Base-by-base conservation (phyloP, 331 rosid genomes). In the Acacia concinna region DNA sequence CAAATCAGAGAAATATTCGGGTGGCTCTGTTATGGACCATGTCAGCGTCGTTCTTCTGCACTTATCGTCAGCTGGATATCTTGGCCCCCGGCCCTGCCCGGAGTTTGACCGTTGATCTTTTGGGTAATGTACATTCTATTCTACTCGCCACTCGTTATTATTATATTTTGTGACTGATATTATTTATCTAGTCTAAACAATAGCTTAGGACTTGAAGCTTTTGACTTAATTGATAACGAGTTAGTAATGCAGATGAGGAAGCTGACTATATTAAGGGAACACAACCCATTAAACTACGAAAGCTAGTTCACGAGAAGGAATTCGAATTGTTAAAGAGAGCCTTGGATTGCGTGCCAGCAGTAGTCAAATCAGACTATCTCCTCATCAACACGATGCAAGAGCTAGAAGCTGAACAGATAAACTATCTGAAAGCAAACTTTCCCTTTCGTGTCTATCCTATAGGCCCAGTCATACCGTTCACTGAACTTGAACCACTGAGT, bases 381-480 rank as follows among this genome's bases (percentile, higher is more conserved):
- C 64, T 89, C 4, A 73, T 78, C 54, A 80, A 87, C 37, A 85
- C 95, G 20, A 81, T 87, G 35, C 86, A 83, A 20, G 94, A 93
- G 44, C 75, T 91, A 34, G 97, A 93, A 77, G 13, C 84, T 14
- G 84, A 84, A 75, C 68, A 72, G n/a, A 77, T 83, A 44, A 88
- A 87, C 41, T 21, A 73, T 71, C 59, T 91, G 12, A 88, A 63
- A 72, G 78, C 84, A 8, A 78, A 74, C 66, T 66, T 81, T 38
- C 51, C 87, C 21, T 76, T 82, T 35, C 93, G 88, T 0, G 70
- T 90, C 10, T 87, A 85, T 84, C 59, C 92, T 7, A 57, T 87
- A 60, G 93, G 90, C 28, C 98, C 97, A 64, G 74, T 86, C 25
- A 87, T 89, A 63, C 92, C 94, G 3, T 73, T 84, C 31, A 77